Evolutionary conservation across 1,139 yeast species (phyloP).

Genomic region (Yamadazyma sp.): DNA sequence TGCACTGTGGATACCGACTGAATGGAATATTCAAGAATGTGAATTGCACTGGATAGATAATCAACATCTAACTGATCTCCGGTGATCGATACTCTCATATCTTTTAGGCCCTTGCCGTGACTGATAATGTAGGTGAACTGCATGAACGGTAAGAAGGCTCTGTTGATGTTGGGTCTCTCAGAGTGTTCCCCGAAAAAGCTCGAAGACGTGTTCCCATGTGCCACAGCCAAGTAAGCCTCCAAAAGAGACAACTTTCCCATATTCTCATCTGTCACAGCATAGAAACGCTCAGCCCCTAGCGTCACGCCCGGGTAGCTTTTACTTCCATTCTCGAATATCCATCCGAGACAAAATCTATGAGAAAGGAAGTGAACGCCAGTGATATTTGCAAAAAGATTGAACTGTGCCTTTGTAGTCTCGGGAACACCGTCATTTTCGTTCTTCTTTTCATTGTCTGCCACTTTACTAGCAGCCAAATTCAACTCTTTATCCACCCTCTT

Average conservation of each 20-base stretch:
- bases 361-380: slow-evolving; percentile 60
- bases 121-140: slow-evolving; percentile 56
- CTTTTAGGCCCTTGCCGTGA: slow-evolving; percentile 26
- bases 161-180: slow-evolving; percentile 49
- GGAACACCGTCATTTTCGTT: background rate
- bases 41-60: slow-evolving; percentile 53
- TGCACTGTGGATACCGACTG: slow-evolving; percentile 48
- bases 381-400: slow-evolving; percentile 15
- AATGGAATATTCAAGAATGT: slow-evolving; percentile 45
- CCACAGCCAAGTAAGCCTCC: slow-evolving; percentile 65
- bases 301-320: slow-evolving; percentile 67
- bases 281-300: slow-evolving; percentile 70
- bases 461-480: background rate
- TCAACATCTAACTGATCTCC: slow-evolving; percentile 73
- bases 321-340: slow-evolving; percentile 55
- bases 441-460: background rate
- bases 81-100: slow-evolving; percentile 44
- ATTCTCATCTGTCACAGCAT: slow-evolving; percentile 60
- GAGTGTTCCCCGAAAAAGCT: slow-evolving; percentile 50
- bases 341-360: slow-evolving; percentile 70
- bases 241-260: slow-evolving; percentile 65
- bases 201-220: slow-evolving; percentile 56
- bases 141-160: slow-evolving; percentile 68
- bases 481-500: slow-evolving; percentile 4
- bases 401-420: too few species aligned